A percentile compares a stretch with the other conserved stretches of the same genome.
Conservation (phyloP, 371 early-diverging fungal species). For the Circinella minor region DNA sequence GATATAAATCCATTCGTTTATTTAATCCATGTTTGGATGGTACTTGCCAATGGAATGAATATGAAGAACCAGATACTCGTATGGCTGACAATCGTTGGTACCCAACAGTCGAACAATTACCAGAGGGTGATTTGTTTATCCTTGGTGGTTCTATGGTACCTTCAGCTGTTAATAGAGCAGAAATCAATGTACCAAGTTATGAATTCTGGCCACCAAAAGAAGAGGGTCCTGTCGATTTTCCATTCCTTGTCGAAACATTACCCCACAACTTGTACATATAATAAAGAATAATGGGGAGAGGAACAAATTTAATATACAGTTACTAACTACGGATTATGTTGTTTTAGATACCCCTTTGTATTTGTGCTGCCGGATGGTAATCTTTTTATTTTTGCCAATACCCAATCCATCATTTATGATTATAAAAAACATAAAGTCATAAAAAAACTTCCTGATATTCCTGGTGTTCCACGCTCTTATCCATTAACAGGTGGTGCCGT, state of each 20-base stretch:
- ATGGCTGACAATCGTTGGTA: conserved; percentile 62
- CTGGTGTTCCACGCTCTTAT: conserved; percentile 62
- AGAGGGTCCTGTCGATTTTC: conserved; percentile 32
- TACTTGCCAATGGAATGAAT: conserved; percentile 50
- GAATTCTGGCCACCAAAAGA: conserved; percentile 49
- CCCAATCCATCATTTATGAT: conserved; percentile 53
- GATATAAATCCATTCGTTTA: conserved; percentile 61
- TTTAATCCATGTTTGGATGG: conserved; percentile 53
- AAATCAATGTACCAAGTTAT: conserved; percentile 51
- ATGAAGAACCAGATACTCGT: conserved; percentile 20
- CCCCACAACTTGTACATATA: conserved; percentile 63
- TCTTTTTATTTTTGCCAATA: conserved; percentile 62
- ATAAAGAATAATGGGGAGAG: not conserved
- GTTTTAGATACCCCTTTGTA: conserved; percentile 48
- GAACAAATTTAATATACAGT: not conserved
- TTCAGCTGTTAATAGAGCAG: conserved; percentile 50
- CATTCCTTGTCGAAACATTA: conserved; percentile 59
- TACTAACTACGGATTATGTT: not conserved
- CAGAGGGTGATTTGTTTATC: conserved; percentile 58
- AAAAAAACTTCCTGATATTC: conserved; percentile 51
- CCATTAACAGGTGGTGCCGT: conserved; percentile 63
- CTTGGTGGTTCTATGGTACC: conserved; percentile 58
- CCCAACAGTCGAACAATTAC: conserved; percentile 59
- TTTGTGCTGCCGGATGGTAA: conserved; percentile 56
- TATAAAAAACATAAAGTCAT: conserved; percentile 48